phyloP scores from a whole-genome alignment of 768 basidiomycete genomes.

The Leccinum longicurvipes region DNA sequence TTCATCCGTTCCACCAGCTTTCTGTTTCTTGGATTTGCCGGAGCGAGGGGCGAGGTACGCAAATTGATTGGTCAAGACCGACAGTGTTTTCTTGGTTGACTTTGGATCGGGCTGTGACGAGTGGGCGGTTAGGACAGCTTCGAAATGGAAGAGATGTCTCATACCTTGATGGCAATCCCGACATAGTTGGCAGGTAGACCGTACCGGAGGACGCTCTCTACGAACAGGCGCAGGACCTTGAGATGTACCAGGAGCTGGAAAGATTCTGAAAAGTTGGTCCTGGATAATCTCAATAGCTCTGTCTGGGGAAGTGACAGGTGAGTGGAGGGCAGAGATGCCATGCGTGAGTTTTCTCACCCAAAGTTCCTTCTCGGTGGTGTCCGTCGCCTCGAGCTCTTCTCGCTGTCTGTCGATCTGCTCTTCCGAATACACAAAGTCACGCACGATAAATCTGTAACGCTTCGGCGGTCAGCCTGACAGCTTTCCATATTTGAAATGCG shows the following conservation, averaged over 20 bases:
- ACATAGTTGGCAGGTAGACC: slow-evolving; percentile 91
- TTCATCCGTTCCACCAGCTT: slow-evolving; percentile 50
- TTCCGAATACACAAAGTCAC: slow-evolving; percentile 92
- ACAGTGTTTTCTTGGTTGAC: slow-evolving; percentile 73
- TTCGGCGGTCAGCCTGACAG: slow-evolving; percentile 7
- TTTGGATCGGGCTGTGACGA: slow-evolving; percentile 77
- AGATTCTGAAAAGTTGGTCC: slow-evolving; percentile 96
- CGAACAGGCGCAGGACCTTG: slow-evolving; percentile 86
- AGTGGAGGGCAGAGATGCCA: neutral
- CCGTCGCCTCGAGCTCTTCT: slow-evolving; percentile 76
- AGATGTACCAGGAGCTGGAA: slow-evolving; percentile 93
- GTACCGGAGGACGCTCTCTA: slow-evolving; percentile 94
- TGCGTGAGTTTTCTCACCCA: slow-evolving; percentile 62
- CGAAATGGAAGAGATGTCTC: slow-evolving; percentile 6
- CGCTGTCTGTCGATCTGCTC: slow-evolving; percentile 75
- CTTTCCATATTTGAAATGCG: neutral
- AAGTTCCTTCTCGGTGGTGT: slow-evolving; percentile 89
- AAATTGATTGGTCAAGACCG: slow-evolving; percentile 72
- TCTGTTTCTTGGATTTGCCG: slow-evolving; percentile 39
- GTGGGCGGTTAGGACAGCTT: neutral
- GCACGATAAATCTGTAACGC: slow-evolving; percentile 72
- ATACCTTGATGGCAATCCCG: slow-evolving; percentile 77
- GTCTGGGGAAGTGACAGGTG: slow-evolving; percentile 48
- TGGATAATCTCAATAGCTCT: slow-evolving; percentile 82
- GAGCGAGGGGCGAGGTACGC: slow-evolving; percentile 75